These are phyloP conservation scores for Corrigiola litoralis DNA, from an alignment of 179 eudicot species.

Conservation along the genomic window DNA sequence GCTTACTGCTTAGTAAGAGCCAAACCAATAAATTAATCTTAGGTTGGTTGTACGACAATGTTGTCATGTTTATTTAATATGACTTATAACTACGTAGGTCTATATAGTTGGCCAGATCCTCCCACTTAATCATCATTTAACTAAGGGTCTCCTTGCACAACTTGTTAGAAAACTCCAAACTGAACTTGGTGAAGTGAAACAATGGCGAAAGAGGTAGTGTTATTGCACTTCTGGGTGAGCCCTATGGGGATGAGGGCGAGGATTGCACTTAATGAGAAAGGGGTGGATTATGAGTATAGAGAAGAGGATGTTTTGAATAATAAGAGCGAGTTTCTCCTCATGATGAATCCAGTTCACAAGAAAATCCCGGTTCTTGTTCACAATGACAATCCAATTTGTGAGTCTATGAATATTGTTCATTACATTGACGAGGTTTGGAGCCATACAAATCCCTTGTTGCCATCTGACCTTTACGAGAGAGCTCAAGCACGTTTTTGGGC, in stretches of 20 bases:
- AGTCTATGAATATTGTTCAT: slow-evolving; percentile 13
- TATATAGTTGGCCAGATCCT: not conserved
- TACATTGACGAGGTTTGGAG: slow-evolving; percentile 34
- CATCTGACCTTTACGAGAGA: slow-evolving; percentile 15
- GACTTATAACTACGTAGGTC: too few species aligned
- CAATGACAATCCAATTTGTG: slow-evolving; percentile 16
- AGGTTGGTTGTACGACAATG: too few species aligned
- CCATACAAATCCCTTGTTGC: slow-evolving; percentile 9
- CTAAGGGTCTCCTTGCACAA: too few species aligned
- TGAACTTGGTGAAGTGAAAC: not conserved
- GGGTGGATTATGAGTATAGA: slow-evolving; percentile 16
- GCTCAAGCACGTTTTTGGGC: slow-evolving; percentile 32
- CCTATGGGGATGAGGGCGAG: slow-evolving; percentile 27
- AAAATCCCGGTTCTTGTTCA: slow-evolving; percentile 23
- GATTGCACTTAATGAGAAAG: slow-evolving; percentile 26
- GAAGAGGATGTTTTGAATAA: slow-evolving; percentile 18
- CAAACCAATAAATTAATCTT: too few species aligned
- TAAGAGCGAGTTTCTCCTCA: slow-evolving; percentile 18
- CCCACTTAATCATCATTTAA: too few species aligned
- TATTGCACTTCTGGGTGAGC: slow-evolving; percentile 21
- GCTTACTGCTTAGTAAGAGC: too few species aligned
- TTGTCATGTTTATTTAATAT: too few species aligned
- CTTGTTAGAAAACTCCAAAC: not conserved
- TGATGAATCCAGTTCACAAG: slow-evolving; percentile 30
- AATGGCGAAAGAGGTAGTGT: slow-evolving; percentile 10